Conservation (phyloP, 192 early-diverging fungal genomes). For the Mortierella antarctica region DNA sequence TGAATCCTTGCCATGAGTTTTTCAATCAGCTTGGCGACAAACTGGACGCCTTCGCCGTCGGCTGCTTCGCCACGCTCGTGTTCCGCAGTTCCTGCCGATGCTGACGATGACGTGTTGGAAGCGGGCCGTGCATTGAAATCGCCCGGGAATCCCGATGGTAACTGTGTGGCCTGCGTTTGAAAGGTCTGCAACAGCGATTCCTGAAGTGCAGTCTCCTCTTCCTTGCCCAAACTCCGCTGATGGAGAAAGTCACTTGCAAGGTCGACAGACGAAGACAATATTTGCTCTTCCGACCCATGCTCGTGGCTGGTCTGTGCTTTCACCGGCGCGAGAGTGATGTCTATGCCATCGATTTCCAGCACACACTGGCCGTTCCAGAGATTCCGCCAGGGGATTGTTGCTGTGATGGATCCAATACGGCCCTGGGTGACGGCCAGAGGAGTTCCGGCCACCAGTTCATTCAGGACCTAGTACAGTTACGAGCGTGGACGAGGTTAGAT, state of each 20-base stretch:
- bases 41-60: conserved; percentile 74
- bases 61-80: conserved; percentile 9
- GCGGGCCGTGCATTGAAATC: conserved; percentile 38
- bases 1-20: conserved; percentile 86
- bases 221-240: conserved; percentile 67
- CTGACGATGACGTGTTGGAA: conserved; percentile 4
- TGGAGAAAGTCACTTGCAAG: conserved; percentile 91
- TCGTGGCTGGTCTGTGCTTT: conserved; percentile 36
- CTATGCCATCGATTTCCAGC: conserved; percentile 76
- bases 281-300: conserved; percentile 67
- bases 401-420: conserved; percentile 72
- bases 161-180: conserved; percentile 36
- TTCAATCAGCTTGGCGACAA: conserved; percentile 84
- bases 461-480: conserved; percentile 68
- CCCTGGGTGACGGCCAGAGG: conserved; percentile 80
- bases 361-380: conserved; percentile 84
- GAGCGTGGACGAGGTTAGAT: neutral
- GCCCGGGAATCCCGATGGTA: conserved; percentile 42
- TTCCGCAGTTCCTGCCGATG: neutral
- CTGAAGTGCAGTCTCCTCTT: conserved; percentile 70
- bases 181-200: conserved; percentile 66
- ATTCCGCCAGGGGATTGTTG: conserved; percentile 85
- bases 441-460: conserved; percentile 72
- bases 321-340: conserved; percentile 62
- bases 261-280: conserved; percentile 84